Percentiles rank a stretch among this genome's conserved stretches.
Evolutionary conservation across 2,329 filamentous ascomycete genomes (phyloP).

Genomic region (Bertia moriformis): DNA sequence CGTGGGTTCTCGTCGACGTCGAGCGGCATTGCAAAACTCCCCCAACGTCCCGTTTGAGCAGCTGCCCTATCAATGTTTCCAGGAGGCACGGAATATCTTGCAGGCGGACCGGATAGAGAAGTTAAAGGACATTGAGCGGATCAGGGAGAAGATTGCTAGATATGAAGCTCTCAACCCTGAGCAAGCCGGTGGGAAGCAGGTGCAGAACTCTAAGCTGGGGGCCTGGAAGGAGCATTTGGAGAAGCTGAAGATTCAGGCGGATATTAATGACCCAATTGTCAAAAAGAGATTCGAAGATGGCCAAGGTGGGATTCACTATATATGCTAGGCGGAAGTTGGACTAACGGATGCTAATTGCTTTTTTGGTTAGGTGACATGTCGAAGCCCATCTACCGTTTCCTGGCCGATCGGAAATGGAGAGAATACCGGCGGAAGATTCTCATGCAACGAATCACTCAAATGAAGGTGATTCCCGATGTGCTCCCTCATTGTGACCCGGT

Average conservation of each 20-base stretch:
- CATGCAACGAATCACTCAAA: background rate
- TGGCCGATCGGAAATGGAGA: background rate
- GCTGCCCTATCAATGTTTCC: constrained; percentile 1
- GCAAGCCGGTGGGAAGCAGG: background rate
- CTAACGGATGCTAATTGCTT: no score
- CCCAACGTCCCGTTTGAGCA: background rate
- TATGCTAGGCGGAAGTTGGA: no score
- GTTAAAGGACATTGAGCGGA: background rate
- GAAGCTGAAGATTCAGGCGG: background rate
- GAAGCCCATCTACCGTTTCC: constrained; percentile 1
- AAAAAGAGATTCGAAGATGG: background rate
- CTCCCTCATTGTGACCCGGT: background rate
- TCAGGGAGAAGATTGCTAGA: background rate
- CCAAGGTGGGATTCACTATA: background rate
- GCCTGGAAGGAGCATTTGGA: background rate
- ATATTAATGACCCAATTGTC: background rate
- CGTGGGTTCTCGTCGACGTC: background rate
- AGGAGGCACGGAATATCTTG: background rate
- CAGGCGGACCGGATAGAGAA: background rate
- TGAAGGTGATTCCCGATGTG: constrained; percentile 1
- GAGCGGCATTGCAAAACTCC: background rate
- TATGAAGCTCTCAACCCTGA: background rate
- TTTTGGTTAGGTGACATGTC: constrained; percentile 1
- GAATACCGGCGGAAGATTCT: constrained; percentile 1
- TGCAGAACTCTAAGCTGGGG: background rate